Evolutionary conservation across 768 basidiomycete genomes (phyloP).

Genomic region (Clathrus columnatus): DNA sequence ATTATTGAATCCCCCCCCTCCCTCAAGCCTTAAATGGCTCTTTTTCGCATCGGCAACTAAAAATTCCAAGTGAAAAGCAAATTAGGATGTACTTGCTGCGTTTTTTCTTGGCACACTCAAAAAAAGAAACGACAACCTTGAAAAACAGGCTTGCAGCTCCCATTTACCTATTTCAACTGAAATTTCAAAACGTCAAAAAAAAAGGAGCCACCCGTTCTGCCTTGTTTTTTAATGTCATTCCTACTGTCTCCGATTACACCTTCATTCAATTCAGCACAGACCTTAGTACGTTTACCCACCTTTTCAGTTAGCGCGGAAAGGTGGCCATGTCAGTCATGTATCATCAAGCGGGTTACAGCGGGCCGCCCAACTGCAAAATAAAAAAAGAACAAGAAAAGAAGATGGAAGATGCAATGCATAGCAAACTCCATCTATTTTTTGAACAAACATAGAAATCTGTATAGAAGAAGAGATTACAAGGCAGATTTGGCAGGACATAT

Average conservation of each 20-base stretch:
- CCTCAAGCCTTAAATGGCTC: neutral
- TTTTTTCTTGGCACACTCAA: neutral
- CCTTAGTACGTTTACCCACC: neutral
- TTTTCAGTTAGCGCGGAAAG: neutral
- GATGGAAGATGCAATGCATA: too few relatives aligned
- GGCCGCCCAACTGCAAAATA: neutral
- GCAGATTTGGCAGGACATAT: neutral
- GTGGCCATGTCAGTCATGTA: neutral
- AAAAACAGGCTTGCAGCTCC: too few relatives aligned
- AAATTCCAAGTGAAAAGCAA: neutral
- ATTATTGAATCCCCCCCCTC: neutral
- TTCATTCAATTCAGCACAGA: neutral
- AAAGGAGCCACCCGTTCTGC: neutral
- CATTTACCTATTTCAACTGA: neutral
- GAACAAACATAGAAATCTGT: neutral
- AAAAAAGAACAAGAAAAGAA: neutral
- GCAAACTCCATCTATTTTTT: neutral
- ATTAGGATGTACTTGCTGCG: too few relatives aligned
- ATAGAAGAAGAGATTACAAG: neutral
- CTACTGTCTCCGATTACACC: neutral
- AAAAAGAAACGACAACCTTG: neutral
- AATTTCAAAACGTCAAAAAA: neutral
- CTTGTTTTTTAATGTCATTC: neutral
- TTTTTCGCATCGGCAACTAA: neutral
- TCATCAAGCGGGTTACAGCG: neutral